Base-by-base conservation (phyloP, 192 early-diverging fungal genomes). In the Coemansia interrupta region DNA sequence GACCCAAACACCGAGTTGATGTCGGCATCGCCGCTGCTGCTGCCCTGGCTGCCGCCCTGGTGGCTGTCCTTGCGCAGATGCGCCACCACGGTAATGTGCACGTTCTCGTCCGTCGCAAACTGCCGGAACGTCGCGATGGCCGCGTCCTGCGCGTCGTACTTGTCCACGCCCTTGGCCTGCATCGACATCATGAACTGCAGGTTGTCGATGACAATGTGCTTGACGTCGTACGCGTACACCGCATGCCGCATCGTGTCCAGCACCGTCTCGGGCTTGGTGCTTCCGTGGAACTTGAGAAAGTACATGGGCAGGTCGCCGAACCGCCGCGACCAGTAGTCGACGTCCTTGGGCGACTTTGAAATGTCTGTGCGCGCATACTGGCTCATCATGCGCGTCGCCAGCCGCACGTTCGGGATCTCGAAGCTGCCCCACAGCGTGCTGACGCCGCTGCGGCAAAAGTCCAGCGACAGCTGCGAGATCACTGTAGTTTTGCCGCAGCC, bases 391-490 rank as follows among this genome's bases (percentile, higher is more conserved):
- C 83, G 81, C 42, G 84, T 84, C 0, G 83, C 84, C 19, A 89
- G 69, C 10, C 86, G 72, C 48, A 83, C 73, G 41, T 88, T 88
- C n/a, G 81, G 79, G 53, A 89, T 87, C 71, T 89, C 88, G 78
- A 89, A 89, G 44, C 84, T 86, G 32, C 88, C 88, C 88, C 88
- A 89, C 30, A 89, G 69, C 4, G 86, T 89, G 55, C 82, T 83
- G 19, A 89, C 81, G 36, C 86, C 86, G 15, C 78, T 80, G 64
- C 78, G 66, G 65, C 86, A 87, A 63, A 82, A 87, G 62, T 87
- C 87, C 11, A 89, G 61, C 58, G 84, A 86, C 58, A 87, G 49
- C 45, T 89, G 88, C 72, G 84, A 87, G 14, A 87, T 72, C 6
- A 89, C 72, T 0, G 88, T 89, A 1, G 88, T 89, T 52, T 89